phyloP scores from a whole-genome alignment of 257 asterid genomes.

The Solanum bukasovii region DNA sequence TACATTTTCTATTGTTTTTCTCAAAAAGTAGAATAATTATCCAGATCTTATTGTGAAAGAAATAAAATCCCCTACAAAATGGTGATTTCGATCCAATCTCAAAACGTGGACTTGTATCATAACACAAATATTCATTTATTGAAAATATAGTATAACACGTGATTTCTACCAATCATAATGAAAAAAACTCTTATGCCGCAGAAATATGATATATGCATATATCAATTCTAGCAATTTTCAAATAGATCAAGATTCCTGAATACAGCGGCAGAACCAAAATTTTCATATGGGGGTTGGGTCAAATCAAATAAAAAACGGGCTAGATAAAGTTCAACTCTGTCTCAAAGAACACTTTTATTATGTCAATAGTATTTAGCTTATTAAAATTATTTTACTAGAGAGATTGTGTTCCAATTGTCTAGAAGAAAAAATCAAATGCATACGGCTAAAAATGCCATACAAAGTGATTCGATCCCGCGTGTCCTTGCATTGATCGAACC shows the following conservation, averaged over 20 bases:
- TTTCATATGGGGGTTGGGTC: background rate
- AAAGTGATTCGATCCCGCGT: background rate
- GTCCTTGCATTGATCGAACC: background rate
- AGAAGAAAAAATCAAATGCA: background rate
- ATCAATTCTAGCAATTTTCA: background rate
- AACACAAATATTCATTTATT: fast-evolving
- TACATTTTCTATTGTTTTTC: background rate
- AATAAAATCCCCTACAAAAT: no score
- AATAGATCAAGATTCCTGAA: no score
- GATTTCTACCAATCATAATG: background rate
- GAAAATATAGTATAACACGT: background rate
- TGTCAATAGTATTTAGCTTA: background rate
- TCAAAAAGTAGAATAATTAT: no score
- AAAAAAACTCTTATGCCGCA: no score
- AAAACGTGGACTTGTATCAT: background rate
- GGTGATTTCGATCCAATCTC: background rate
- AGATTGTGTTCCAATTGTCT: background rate
- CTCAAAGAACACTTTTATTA: background rate
- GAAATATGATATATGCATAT: background rate
- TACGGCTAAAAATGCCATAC: background rate
- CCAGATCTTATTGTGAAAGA: no score
- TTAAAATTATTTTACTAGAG: background rate
- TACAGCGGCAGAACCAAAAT: fast-evolving
- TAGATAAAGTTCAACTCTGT: background rate
- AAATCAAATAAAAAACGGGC: background rate